These are phyloP conservation scores for Lactifluus rugatus DNA, from an alignment of 768 basidiomycete species.

Conservation along the genomic window DNA sequence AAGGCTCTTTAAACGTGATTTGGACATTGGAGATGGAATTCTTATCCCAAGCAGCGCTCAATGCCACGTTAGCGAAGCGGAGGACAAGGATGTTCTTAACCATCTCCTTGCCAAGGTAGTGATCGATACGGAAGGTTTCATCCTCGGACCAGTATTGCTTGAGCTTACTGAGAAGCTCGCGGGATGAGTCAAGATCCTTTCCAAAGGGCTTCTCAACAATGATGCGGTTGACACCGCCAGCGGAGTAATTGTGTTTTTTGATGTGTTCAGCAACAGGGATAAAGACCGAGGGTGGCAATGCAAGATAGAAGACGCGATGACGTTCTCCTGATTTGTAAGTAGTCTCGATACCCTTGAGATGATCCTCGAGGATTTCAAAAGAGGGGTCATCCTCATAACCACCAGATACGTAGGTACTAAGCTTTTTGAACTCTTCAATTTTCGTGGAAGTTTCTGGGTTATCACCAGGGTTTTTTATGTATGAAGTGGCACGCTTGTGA, in stretches of 20 bases:
- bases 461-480: constrained; percentile 73
- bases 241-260: constrained; percentile 70
- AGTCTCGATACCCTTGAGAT: constrained; percentile 70
- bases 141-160: constrained; percentile 90
- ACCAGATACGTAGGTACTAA: constrained; percentile 77
- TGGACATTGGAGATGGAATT: constrained; percentile 95
- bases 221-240: constrained; percentile 73
- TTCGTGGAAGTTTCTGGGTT: constrained; percentile 46
- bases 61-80: constrained; percentile 88
- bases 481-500: constrained; percentile 70
- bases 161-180: constrained; percentile 65
- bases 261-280: constrained; percentile 77
- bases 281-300: constrained; percentile 96
- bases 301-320: constrained; percentile 94
- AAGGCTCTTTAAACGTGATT: constrained; percentile 99
- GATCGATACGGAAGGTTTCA: constrained; percentile 98
- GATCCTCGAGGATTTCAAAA: constrained; percentile 67
- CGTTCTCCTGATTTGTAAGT: constrained; percentile 49
- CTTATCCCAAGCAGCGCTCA: constrained; percentile 90
- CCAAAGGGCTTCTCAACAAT: constrained; percentile 99
- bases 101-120: constrained; percentile 99
- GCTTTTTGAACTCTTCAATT: constrained; percentile 75
- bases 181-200: constrained; percentile 81
- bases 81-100: constrained; percentile 96
- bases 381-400: constrained; percentile 78